phyloP scores from a whole-genome alignment of 179 eudicot genomes.

The Vitellaria paradoxa region DNA sequence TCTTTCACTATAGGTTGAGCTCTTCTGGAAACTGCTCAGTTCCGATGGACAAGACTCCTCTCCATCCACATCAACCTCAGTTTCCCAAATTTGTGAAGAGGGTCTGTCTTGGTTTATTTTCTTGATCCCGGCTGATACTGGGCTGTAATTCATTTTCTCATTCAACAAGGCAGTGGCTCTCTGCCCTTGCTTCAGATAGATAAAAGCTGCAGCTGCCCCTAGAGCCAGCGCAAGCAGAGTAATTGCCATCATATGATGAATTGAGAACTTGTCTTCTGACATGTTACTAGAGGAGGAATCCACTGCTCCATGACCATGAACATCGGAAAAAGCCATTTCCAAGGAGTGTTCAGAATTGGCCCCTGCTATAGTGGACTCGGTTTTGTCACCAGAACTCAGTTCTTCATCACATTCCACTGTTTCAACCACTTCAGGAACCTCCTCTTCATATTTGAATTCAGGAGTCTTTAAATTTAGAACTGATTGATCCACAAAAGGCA shows the following conservation, averaged over 20 bases:
- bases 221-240: conserved; percentile 24
- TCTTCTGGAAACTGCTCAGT: conserved; percentile 62
- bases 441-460: background rate
- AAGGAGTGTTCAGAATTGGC: conserved; percentile 1
- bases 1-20: conserved; percentile 37
- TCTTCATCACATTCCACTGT: background rate
- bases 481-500: background rate
- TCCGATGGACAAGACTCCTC: conserved; percentile 63
- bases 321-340: conserved; percentile 13
- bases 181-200: conserved; percentile 24
- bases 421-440: conserved; percentile 11
- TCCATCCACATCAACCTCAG: conserved; percentile 47
- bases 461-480: background rate
- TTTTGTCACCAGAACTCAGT: no score
- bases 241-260: conserved; percentile 1
- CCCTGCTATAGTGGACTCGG: conserved; percentile 3
- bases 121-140: background rate
- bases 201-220: conserved; percentile 24
- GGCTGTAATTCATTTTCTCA: conserved; percentile 8
- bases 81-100: conserved; percentile 27
- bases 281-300: conserved; percentile 6
- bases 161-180: conserved; percentile 9
- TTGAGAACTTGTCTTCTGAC: conserved; percentile 14
- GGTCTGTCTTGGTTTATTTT: background rate
- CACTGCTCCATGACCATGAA: conserved; percentile 13